phyloP scores from a whole-genome alignment of 78 protist species.

The Speleostelium caveatum region DNA sequence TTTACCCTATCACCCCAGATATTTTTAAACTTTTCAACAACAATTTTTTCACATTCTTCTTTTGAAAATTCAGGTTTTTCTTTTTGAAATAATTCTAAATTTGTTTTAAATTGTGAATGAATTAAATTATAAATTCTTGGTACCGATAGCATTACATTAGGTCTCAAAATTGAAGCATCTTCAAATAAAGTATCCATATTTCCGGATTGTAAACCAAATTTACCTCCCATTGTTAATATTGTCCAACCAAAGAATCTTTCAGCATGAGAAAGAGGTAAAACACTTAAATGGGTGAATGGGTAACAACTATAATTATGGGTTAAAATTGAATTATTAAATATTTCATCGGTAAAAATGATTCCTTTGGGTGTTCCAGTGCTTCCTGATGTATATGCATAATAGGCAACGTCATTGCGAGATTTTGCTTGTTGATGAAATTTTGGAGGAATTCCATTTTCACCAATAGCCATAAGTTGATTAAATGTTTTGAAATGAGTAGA shows the following conservation, averaged over 20 bases:
- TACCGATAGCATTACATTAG: not conserved
- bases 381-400: not conserved
- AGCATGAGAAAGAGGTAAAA: conserved; percentile 13
- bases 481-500: conserved; percentile 1
- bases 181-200: conserved; percentile 18
- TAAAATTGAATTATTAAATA: not conserved
- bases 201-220: conserved; percentile 21
- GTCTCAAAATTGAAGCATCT: not conserved
- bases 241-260: not conserved
- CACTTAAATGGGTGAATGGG: not conserved
- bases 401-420: not conserved
- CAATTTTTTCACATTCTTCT: not conserved
- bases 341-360: not conserved
- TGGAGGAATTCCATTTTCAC: not conserved
- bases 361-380: conserved; percentile 40
- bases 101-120: not conserved
- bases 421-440: not conserved
- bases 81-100: not conserved
- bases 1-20: conserved; percentile 24
- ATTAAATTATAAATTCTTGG: conserved; percentile 32
- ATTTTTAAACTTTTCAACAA: not conserved
- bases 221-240: not conserved
- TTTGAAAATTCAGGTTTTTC: not conserved
- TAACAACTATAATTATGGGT: not conserved
- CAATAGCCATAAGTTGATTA: conserved; percentile 3